Percentiles rank a stretch among this genome's conserved stretches.
Conservation (phyloP, 2,329 filamentous ascomycete genomes). For the Drechmeria coniospora region DNA sequence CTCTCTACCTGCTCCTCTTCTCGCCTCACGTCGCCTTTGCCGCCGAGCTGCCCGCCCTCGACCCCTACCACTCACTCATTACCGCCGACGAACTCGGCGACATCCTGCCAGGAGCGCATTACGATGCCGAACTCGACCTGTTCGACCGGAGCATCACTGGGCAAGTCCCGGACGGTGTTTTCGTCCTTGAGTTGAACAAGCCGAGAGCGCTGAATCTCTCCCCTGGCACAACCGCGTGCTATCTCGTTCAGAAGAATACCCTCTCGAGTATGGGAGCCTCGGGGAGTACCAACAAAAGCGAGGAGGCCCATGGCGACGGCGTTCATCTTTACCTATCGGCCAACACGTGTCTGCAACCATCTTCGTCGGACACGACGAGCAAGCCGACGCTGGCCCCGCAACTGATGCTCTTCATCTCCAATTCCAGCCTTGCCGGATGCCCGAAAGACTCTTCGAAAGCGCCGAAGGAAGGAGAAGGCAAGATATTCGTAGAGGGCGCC, state of each 20-base stretch:
- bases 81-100: conserved; percentile 3
- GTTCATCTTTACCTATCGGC: conserved; percentile 58
- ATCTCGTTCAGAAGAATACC: conserved; percentile 14
- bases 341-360: conserved; percentile 72
- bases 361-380: conserved; percentile 4
- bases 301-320: neutral
- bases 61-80: conserved; percentile 1
- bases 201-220: conserved; percentile 42
- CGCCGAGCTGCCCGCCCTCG: conserved; percentile 27
- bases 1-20: conserved; percentile 46
- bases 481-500: conserved; percentile 52
- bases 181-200: conserved; percentile 47
- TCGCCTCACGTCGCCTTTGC: conserved; percentile 47
- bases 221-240: conserved; percentile 42
- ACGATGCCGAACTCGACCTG: conserved; percentile 45
- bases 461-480: conserved; percentile 10
- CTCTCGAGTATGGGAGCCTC: conserved; percentile 11
- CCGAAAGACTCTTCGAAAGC: conserved; percentile 9
- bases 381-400: conserved; percentile 40
- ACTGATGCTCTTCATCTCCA: conserved; percentile 64
- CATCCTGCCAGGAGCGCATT: conserved; percentile 18
- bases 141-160: conserved; percentile 50
- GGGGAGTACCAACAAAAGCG: conserved; percentile 5
- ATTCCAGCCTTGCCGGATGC: conserved; percentile 16
- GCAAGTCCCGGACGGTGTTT: conserved; percentile 36